Base-by-base conservation (phyloP, 2,329 filamentous ascomycete genomes). In the Neoascochyta sp. region DNA sequence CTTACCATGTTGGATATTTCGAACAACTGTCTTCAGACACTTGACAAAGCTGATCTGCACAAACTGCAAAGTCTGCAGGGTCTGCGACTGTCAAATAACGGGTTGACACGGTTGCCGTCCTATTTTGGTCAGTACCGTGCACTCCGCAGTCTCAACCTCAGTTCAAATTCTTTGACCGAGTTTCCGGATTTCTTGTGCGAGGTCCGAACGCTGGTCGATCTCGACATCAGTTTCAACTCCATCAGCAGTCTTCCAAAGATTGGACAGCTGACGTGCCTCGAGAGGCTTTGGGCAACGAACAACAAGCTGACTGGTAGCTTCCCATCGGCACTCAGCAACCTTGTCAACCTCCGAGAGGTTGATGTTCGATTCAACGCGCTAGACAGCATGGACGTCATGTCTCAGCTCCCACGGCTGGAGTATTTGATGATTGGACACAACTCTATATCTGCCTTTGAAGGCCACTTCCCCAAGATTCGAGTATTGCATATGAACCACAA, bases 181-280 rank as follows among this genome's bases (percentile, higher is more conserved):
- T 94, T 98, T 42, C 92, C 92, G 0, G 72, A 81, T 13, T 93
- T 94, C 50, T 70, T 98, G 13, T 90, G 87, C 62, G 75, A 86
- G 14, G 68, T 98, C 12, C 79, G 79, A 44, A 88, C 83, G 23
- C 67, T 98, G 24, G 85, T 95, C 9, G 90, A 98, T 57, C 76
- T 98, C 22, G 92, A 98, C 53, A 79, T 98, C 56, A 96, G 90
- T 60, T 98, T 98, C 75, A 98, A 98, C 58, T 78, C 81, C 22
- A 95, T 98, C 41, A 76, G 77, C 8, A 76, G 70, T 31, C 68
- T 98, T 6, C 88, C 89, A 1, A 80, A 82, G 41, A 85, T 98
- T 44, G 86, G 88, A 5, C 78, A 80, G 32, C 66, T 98, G 35
- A 78, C 74, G 35, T 86, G 81, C 32, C 68, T 98, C 20, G 92